phyloP scores from a whole-genome alignment of 805 yeast species.

The Schizosaccharomyces osmophilus region DNA sequence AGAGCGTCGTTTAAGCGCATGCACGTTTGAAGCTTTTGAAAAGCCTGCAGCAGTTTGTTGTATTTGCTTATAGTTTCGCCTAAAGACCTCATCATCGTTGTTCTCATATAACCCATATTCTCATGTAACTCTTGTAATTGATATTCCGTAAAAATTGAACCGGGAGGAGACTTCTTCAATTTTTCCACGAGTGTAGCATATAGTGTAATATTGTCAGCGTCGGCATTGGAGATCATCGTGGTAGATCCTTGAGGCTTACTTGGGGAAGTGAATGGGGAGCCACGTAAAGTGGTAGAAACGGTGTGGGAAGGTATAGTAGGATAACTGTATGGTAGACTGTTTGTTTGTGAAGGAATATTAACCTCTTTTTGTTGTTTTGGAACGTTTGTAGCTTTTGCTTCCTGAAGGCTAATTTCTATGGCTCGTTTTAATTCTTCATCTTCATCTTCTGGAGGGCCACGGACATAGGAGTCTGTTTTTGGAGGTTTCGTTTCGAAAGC shows the following conservation, averaged over 20 bases:
- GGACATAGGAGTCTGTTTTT: conserved; percentile 2
- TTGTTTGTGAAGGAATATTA: background rate
- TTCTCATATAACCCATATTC: background rate
- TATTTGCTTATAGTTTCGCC: background rate
- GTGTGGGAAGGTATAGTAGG: background rate
- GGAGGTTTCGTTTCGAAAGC: background rate
- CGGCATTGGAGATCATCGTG: background rate
- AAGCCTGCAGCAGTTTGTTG: background rate
- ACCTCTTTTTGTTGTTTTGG: too few relatives aligned
- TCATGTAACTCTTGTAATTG: conserved; percentile 1
- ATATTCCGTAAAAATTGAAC: background rate
- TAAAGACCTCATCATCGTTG: background rate
- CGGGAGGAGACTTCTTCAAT: background rate
- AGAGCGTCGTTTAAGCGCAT: background rate
- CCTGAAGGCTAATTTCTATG: conserved; percentile 70
- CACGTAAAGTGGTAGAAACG: background rate
- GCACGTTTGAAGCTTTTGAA: background rate
- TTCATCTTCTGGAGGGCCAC: conserved; percentile 25
- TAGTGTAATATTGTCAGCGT: conserved; percentile 1
- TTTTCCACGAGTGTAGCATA: background rate
- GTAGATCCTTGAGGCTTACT: background rate
- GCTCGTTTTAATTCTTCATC: conserved; percentile 81
- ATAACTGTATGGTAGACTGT: background rate
- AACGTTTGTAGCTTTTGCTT: conserved; percentile 11
- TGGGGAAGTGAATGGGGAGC: background rate